These are phyloP conservation scores for Lomentospora prolificans DNA, from an alignment of 2,329 filamentous ascomycete species.

Conservation along the genomic window DNA sequence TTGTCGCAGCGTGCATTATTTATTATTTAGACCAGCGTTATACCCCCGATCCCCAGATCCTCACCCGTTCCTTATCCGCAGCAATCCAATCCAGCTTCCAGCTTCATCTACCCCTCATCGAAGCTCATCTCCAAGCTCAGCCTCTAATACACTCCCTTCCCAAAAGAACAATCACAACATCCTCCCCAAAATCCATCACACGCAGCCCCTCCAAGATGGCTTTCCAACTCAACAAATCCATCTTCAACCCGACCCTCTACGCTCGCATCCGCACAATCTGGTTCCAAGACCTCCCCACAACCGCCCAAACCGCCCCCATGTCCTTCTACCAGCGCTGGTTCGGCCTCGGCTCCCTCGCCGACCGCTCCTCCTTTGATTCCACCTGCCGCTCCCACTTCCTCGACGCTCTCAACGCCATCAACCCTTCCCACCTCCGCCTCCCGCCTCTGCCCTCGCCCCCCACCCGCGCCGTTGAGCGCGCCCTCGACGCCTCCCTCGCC, in stretches of 20 bases:
- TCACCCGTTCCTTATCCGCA: too few relatives aligned
- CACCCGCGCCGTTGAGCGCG: constrained; percentile 8
- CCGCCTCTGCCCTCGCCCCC: constrained; percentile 16
- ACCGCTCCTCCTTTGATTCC: constrained; percentile 8
- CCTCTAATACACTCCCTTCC: too few relatives aligned
- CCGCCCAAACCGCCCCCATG: neutral
- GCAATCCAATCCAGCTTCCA: too few relatives aligned
- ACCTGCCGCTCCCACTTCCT: constrained; percentile 5
- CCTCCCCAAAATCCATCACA: too few relatives aligned
- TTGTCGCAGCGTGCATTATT: too few relatives aligned
- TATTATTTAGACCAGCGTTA: too few relatives aligned
- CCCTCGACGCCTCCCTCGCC: constrained; percentile 5
- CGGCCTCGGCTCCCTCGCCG: constrained; percentile 1
- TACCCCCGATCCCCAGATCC: too few relatives aligned
- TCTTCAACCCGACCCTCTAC: constrained; percentile 9
- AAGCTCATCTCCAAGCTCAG: too few relatives aligned
- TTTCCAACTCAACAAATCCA: neutral
- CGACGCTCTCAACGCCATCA: constrained; percentile 20
- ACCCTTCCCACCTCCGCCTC: constrained; percentile 27
- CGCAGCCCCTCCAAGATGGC: neutral
- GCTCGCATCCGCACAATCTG: constrained; percentile 7
- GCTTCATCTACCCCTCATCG: too few relatives aligned
- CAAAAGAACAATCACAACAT: too few relatives aligned
- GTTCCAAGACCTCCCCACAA: constrained; percentile 9
- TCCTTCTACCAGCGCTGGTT: constrained; percentile 10